Evolutionary conservation across 345 rosid genomes (phyloP), one percentile per base, ranked within the genome.

Genomic region (Lumnitzera racemosa): DNA sequence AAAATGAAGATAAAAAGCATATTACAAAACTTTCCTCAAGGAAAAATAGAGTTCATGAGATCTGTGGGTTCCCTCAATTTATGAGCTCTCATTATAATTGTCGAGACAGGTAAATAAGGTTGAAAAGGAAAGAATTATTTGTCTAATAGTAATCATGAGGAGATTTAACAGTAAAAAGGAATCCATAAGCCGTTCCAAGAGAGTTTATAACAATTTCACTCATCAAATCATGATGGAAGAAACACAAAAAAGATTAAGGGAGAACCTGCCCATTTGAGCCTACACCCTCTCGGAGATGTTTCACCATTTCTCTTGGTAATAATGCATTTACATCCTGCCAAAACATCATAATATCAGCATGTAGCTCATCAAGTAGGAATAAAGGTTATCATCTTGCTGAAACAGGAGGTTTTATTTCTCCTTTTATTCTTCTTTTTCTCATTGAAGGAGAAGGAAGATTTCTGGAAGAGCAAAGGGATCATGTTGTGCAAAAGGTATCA

Each of bases 191-290:
- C 9, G 43, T 36, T 36, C 43, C 43, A 36, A 36, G 43, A 9
- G 7, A 36, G 43, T 9, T 36, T 9, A 36, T 36, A 7, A 36
- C 31, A 12, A 58, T 24, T 46, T 17, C n/a, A 8, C 24, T 56
- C 25, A 29, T 64, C 25, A 3, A 41, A 43, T n/a, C 1, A 4
- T 20, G 13, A 49, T 57, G 53, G 49, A 59, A 16, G 27, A 46
- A 54, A 5, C 61, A 51, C 24, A 63, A 11, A 47, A 68, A 47
- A 17, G 43, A 36, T 1, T 9, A 14, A 59, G 51, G 61, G 67
- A 58, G 64, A 69, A 91, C 96, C 89, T 92, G 97, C 60, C 91
- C 91, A 58, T 69, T 74, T 53, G 86, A 80, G 69, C 97, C 98
- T 63, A 76, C 51, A 73, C 83, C 85, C 75, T 76, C 65, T 72